These are phyloP conservation scores for Botrytis fragariae DNA, from an alignment of 2,329 filamentous ascomycete species.

Conservation along the genomic window DNA sequence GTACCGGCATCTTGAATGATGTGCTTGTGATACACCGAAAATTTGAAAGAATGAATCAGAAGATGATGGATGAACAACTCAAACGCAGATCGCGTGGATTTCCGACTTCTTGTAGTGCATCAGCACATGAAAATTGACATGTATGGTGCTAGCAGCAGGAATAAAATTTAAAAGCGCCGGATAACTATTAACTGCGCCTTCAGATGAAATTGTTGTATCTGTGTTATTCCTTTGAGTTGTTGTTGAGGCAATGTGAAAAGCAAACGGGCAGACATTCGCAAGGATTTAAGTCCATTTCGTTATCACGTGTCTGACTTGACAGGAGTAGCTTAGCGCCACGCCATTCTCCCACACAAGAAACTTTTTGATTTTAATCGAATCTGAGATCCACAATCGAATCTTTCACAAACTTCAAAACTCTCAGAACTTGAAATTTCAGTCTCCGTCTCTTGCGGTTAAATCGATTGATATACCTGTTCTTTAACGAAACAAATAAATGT, in stretches of 20 bases:
- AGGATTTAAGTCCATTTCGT: conserved; percentile 12
- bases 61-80: conserved; percentile 16
- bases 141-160: not conserved
- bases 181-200: conserved; percentile 1
- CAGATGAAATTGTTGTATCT: not conserved
- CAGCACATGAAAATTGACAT: conserved; percentile 20
- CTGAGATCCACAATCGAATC: conserved; percentile 18
- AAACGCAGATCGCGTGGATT: conserved; percentile 29
- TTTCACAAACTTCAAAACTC: conserved; percentile 19
- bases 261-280: not conserved
- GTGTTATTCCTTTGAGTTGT: conserved; percentile 15
- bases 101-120: conserved; percentile 22
- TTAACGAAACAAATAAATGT: conserved; percentile 34
- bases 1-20: conserved; percentile 33
- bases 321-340: conserved; percentile 4
- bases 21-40: conserved; percentile 14
- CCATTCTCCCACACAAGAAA: conserved; percentile 14
- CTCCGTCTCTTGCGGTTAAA: conserved; percentile 99
- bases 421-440: conserved; percentile 91
- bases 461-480: conserved; percentile 96
- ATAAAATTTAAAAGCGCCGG: conserved; percentile 2
- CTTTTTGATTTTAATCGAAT: conserved; percentile 20
- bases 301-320: not conserved
- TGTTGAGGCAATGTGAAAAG: conserved; percentile 13
- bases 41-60: conserved; percentile 10